A percentile compares a stretch with the other conserved stretches of the same genome.
Evolutionary conservation across 2,329 filamentous ascomycete genomes (phyloP).

Genomic region (Ceratocystis eucalypticola): DNA sequence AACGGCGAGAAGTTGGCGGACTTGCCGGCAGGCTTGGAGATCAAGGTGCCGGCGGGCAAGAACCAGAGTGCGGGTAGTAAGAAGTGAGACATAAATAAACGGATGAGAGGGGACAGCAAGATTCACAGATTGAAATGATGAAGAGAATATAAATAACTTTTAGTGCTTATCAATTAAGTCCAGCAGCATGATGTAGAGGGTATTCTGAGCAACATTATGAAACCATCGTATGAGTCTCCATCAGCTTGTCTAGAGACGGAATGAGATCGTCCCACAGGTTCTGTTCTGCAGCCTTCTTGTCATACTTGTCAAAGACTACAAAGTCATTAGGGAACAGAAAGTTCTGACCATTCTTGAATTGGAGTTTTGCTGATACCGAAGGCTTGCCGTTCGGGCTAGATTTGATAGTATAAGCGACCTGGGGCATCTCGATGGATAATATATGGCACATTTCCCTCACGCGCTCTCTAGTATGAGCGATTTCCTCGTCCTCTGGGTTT

Average conservation of each 20-base stretch:
- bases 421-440: not conserved
- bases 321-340: slow-evolving; percentile 25
- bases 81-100: slow-evolving; percentile 14
- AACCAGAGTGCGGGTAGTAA: slow-evolving; percentile 23
- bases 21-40: slow-evolving; percentile 47
- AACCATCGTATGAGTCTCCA: not conserved
- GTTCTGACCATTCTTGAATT: slow-evolving; percentile 18
- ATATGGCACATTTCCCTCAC: not conserved
- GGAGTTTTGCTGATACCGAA: not conserved
- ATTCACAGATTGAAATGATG: not conserved
- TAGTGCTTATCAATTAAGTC: not conserved
- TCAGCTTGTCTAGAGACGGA: slow-evolving; percentile 17
- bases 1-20: slow-evolving; percentile 54
- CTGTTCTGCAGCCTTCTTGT: slow-evolving; percentile 28
- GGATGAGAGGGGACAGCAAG: not conserved
- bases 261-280: slow-evolving; percentile 29
- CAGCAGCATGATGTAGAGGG: not conserved
- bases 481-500: not conserved
- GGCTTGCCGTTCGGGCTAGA: not conserved
- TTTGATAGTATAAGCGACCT: not conserved
- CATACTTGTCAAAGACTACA: slow-evolving; percentile 26
- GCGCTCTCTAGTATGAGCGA: not conserved
- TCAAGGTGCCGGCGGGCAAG: slow-evolving; percentile 37
- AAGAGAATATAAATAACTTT: not conserved
- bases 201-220: not conserved